Percentiles rank a stretch among this genome's conserved stretches.
Conservation (phyloP, 2,329 filamentous ascomycete species). For the Pyrenophora graminea region DNA sequence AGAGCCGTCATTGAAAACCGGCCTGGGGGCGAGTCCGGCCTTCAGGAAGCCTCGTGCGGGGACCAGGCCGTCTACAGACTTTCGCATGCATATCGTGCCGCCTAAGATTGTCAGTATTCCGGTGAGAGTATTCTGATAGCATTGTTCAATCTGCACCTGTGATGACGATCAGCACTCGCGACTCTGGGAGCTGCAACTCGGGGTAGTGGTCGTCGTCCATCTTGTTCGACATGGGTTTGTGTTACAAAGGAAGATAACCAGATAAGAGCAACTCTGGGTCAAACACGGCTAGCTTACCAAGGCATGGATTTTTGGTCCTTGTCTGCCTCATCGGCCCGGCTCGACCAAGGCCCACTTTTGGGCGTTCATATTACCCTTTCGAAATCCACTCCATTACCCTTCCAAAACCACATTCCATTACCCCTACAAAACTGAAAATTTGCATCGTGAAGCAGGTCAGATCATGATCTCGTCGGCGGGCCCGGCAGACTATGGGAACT, state of each 20-base stretch:
- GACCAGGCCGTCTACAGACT: conserved; percentile 76
- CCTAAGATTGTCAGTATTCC: conserved; percentile 40
- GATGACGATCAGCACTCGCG: conserved; percentile 85
- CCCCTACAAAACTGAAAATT: conserved; percentile 46
- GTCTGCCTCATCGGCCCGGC: conserved; percentile 21
- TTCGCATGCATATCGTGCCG: conserved; percentile 89
- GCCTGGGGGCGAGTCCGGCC: conserved; percentile 77
- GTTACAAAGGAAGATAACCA: conserved; percentile 3
- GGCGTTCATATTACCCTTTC: conserved; percentile 36
- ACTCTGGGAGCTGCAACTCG: conserved; percentile 62
- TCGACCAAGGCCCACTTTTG: conserved; percentile 17
- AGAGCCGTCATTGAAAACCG: conserved; percentile 82
- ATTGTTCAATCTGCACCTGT: conserved; percentile 61
- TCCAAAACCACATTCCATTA: conserved; percentile 41
- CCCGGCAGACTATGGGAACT: conserved; percentile 20
- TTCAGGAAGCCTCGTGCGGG: conserved; percentile 76
- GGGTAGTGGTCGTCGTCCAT: conserved; percentile 24
- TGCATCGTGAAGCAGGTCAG: conserved; percentile 11
- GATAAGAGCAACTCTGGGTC: conserved; percentile 9
- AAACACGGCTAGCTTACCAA: conserved; percentile 1
- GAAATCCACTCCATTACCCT: conserved; percentile 41
- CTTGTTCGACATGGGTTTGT: not conserved
- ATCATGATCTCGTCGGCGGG: conserved; percentile 2
- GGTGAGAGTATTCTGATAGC: not conserved
- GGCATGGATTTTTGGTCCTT: not conserved